Conservation (phyloP, 140 eudicot species). For the Cichorium intybus region DNA sequence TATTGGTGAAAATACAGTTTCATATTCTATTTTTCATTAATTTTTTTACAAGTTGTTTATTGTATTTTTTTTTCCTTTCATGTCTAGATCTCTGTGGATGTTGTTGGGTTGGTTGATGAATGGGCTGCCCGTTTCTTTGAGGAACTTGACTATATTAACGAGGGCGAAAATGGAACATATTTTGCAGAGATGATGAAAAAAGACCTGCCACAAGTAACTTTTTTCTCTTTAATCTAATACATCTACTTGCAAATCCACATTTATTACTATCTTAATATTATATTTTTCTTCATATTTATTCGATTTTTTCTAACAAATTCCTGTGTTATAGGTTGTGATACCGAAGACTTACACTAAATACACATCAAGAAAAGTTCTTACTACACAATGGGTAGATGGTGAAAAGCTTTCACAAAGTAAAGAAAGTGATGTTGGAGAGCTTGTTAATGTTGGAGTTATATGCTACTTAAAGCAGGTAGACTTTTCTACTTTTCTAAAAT, state of each 20-base stretch:
- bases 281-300: background rate
- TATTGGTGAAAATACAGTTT: background rate
- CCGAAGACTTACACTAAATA: constrained; percentile 82
- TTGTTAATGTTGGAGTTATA: constrained; percentile 99
- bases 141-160: constrained; percentile 97
- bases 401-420: constrained; percentile 99
- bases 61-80: constrained; percentile 6
- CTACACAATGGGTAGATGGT: constrained; percentile 96
- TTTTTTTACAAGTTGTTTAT: constrained; percentile 8
- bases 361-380: constrained; percentile 96
- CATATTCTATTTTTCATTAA: background rate
- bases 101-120: constrained; percentile 99
- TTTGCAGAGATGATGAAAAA: constrained; percentile 99
- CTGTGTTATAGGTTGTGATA: constrained; percentile 72
- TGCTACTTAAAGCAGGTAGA: constrained; percentile 99
- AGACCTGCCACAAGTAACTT: constrained; percentile 89
- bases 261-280: constrained; percentile 9
- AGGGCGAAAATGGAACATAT: constrained; percentile 92
- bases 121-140: constrained; percentile 99
- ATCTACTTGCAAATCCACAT: background rate
- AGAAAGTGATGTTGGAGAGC: constrained; percentile 96
- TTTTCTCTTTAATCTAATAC: background rate
- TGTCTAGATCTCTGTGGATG: constrained; percentile 79
- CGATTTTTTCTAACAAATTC: constrained; percentile 13
- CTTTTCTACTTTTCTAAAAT: background rate